These are phyloP conservation scores for Salvia hispanica DNA, from an alignment of 257 asterid species.

Conservation along the genomic window DNA sequence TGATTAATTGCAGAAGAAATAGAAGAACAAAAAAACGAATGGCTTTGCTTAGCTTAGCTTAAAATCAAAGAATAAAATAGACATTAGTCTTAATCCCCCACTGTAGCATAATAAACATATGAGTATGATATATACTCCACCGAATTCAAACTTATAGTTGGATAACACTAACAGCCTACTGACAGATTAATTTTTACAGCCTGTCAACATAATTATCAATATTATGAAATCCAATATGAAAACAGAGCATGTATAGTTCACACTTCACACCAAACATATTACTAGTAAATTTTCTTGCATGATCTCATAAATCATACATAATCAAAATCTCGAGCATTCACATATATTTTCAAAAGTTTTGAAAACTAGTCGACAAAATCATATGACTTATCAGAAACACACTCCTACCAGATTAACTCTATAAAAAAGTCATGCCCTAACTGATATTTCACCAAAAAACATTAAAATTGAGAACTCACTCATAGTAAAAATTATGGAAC, in stretches of 20 bases:
- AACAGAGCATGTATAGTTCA: constrained; percentile 1
- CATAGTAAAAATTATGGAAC: constrained; percentile 38
- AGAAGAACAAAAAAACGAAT: not conserved
- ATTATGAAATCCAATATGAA: not conserved
- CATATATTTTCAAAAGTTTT: not conserved
- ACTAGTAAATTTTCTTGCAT: not conserved
- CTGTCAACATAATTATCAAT: constrained; percentile 10
- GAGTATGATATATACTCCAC: constrained; percentile 1
- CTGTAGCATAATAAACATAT: not conserved
- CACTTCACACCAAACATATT: constrained; percentile 14
- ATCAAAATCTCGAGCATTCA: not conserved
- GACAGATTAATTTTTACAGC: constrained; percentile 21
- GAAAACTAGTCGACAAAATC: too few relatives aligned
- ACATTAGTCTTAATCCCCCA: constrained; percentile 12
- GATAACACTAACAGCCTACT: constrained; percentile 8
- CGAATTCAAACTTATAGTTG: not conserved
- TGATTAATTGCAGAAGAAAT: not conserved
- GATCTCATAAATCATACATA: not conserved
- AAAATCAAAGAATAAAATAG: constrained; percentile 15
- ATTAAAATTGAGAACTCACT: constrained; percentile 13
- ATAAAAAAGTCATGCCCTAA: too few relatives aligned
- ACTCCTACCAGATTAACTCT: too few relatives aligned
- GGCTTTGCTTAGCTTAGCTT: constrained; percentile 34
- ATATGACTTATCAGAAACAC: too few relatives aligned
- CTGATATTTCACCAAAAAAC: not conserved